These are phyloP conservation scores for Xylaria sp. DNA, from an alignment of 2,329 filamentous ascomycete species.

Conservation along the genomic window DNA sequence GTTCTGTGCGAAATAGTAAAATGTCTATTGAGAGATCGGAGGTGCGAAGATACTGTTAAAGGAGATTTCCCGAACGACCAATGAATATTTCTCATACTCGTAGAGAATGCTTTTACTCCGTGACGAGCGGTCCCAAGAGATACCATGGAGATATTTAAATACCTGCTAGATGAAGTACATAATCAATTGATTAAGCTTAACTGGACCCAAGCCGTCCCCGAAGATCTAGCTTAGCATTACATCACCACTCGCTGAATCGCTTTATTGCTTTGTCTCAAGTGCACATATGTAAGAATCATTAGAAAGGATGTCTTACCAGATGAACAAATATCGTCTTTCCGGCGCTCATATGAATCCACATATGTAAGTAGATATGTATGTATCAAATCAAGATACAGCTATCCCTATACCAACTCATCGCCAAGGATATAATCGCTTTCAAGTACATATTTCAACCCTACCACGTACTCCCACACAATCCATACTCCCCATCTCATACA, in stretches of 20 bases:
- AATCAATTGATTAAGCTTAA: constrained; percentile 1
- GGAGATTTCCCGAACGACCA: too few relatives aligned
- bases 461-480: neutral
- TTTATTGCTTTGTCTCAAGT: neutral
- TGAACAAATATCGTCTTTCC: neutral
- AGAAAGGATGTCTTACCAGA: too few relatives aligned
- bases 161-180: too few relatives aligned
- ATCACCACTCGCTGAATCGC: constrained; percentile 7
- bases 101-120: too few relatives aligned
- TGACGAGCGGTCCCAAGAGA: neutral
- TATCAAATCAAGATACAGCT: too few relatives aligned
- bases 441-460: neutral
- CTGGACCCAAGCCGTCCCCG: neutral
- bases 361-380: neutral
- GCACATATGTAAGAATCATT: too few relatives aligned
- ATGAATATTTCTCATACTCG: too few relatives aligned
- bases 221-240: constrained; percentile 12
- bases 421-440: too few relatives aligned
- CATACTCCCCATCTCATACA: neutral
- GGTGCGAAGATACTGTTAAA: too few relatives aligned
- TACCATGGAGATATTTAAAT: too few relatives aligned
- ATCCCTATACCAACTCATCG: too few relatives aligned
- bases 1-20: constrained; percentile 31
- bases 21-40: neutral
- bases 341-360: neutral